Conservation (phyloP, 169 alveolate species). For the Cryptosporidium xiaoi region DNA sequence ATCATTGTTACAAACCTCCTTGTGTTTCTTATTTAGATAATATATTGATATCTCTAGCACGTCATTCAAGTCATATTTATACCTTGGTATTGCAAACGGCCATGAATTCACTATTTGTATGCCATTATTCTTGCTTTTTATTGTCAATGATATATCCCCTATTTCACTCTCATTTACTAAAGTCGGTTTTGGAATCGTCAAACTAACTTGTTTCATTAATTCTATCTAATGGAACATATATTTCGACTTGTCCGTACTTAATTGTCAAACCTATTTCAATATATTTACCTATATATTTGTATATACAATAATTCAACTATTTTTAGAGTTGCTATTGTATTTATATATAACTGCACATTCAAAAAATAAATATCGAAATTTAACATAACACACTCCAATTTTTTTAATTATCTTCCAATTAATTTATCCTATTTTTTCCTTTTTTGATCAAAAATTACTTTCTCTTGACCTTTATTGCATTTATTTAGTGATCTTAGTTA, state of each 20-base stretch:
- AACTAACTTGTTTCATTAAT: conserved; percentile 51
- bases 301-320: background rate
- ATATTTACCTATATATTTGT: background rate
- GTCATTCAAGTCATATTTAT: conserved; percentile 39
- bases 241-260: background rate
- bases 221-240: background rate
- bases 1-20: background rate
- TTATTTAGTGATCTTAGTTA: conserved; percentile 45
- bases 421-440: background rate
- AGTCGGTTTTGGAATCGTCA: conserved; percentile 71
- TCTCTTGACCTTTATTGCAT: conserved; percentile 40
- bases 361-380: too few relatives aligned
- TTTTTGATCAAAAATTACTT: background rate
- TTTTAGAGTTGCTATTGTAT: background rate
- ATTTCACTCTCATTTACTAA: conserved; percentile 16
- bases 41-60: conserved; percentile 40
- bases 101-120: conserved; percentile 25
- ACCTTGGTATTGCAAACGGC: conserved; percentile 69
- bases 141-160: conserved; percentile 17
- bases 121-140: conserved; percentile 26
- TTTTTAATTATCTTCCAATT: too few relatives aligned
- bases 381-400: too few relatives aligned
- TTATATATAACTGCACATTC: background rate
- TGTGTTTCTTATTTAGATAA: background rate
- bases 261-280: too few relatives aligned